Evolutionary conservation across 495 filamentous ascomycete genomes (phyloP), one percentile per base, ranked within the genome.

Genomic region (Achaetomiella virescens): DNA sequence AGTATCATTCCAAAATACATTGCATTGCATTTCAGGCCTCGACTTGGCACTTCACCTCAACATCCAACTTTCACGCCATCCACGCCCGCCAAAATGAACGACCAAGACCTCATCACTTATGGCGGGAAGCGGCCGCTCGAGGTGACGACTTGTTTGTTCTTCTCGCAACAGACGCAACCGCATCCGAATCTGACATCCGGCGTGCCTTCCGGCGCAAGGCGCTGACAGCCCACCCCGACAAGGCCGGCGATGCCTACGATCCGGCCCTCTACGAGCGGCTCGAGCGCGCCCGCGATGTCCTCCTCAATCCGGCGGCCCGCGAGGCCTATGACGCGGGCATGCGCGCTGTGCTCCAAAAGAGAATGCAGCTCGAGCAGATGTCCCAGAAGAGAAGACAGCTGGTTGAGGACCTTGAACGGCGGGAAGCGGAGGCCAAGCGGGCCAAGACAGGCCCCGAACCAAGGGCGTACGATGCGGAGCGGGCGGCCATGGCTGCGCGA

Each of bases 191-290:
- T 35, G 75, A 77, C 52, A 69, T 78, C 54, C 75, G 75, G 35
- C 68, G 72, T 49, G 75, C 75, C 43, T 78, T 75, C 67, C 62
- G 66, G 0, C 68, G 69, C 48, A 72, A 72, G 46, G 72, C 70
- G 0, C 65, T 78, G 9, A 77, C 75, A n/a, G 69, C 75, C 40
- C 75, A 78, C 45, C 75, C 75, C n/a, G 75, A 78, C 71, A 76
- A 76, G 59, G 69, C 74, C 1, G 68, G 72, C 54, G 70, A 68
- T 27, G 58, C 66, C 54, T 78, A 74, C 66, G 75, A 77, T 57
- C 60, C 75, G 10, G 66, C 57, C 14, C 65, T 72, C 60, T 78
- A 75, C 72, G 70, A 75, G 60, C 64, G 70, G 4, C 70, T 77
- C 63, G 74, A 75, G 58, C 69, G 70, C 21, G 73, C 75, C 6